Evolutionary conservation across 495 filamentous ascomycete species (phyloP).

Genomic region (Neurospora africana): DNA sequence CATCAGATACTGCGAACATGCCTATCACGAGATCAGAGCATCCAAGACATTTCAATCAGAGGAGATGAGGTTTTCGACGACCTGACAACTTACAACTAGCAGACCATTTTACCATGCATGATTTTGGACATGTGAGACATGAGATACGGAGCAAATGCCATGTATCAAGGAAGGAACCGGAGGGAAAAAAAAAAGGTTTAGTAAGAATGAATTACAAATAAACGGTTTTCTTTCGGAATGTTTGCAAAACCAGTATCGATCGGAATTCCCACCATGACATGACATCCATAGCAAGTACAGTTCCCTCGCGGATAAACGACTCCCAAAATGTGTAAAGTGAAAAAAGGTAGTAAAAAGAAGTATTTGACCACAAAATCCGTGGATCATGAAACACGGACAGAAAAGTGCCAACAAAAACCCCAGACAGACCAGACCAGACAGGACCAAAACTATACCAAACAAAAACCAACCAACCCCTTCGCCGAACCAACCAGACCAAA

Average conservation of each 20-base stretch:
- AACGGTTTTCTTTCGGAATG: not conserved
- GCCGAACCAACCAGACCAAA: not conserved
- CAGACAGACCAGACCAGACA: not conserved
- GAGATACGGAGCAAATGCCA: not conserved
- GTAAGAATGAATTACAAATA: conserved; percentile 1
- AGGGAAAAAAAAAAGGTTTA: not conserved
- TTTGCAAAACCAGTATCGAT: not conserved
- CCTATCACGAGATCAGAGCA: not conserved
- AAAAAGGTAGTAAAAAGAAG: not conserved
- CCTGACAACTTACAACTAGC: not conserved
- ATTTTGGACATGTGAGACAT: not conserved
- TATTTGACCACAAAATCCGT: not conserved
- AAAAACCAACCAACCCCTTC: not conserved
- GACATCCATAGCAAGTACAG: not conserved
- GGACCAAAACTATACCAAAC: not conserved
- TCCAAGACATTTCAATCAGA: not conserved
- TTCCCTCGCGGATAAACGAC: not conserved
- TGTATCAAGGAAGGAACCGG: not conserved
- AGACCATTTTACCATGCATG: not conserved
- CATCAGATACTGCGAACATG: not conserved
- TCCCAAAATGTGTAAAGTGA: not conserved
- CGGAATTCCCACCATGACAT: not conserved
- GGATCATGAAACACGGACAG: not conserved
- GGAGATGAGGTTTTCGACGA: not conserved
- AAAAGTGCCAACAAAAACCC: not conserved